phyloP scores from a whole-genome alignment of 1,284 basidiomycete species.

The Mycosarcoma mackinlayi region DNA sequence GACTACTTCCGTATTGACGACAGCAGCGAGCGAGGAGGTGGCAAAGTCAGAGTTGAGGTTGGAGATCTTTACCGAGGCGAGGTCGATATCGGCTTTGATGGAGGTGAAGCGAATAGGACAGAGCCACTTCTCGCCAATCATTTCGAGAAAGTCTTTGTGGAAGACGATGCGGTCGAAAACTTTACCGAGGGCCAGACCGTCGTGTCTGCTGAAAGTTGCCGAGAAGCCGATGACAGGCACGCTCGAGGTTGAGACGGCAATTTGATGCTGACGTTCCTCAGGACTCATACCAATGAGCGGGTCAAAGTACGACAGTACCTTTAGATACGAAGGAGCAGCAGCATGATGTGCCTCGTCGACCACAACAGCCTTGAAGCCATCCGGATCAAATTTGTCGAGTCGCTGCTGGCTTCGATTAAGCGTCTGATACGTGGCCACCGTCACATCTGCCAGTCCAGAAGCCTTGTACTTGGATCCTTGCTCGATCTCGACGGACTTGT shows the following conservation, averaged over 20 bases:
- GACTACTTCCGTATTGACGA: conserved; percentile 60
- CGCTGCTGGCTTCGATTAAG: conserved; percentile 75
- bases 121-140: conserved; percentile 90
- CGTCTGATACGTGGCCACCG: conserved; percentile 93
- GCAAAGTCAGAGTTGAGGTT: conserved; percentile 50
- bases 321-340: conserved; percentile 85
- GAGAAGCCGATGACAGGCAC: conserved; percentile 93
- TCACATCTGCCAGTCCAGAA: conserved; percentile 83
- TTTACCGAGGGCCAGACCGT: conserved; percentile 86
- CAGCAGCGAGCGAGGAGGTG: conserved; percentile 51
- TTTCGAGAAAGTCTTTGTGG: conserved; percentile 87
- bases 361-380: conserved; percentile 81
- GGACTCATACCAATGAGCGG: conserved; percentile 54
- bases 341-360: conserved; percentile 85
- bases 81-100: conserved; percentile 59
- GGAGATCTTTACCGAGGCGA: conserved; percentile 48
- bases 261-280: neutral
- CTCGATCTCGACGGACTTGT: conserved; percentile 88
- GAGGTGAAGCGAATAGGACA: conserved; percentile 66
- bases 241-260: neutral
- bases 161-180: conserved; percentile 93
- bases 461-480: conserved; percentile 83
- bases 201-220: conserved; percentile 91
- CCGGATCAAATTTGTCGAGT: conserved; percentile 82
- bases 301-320: conserved; percentile 81